phyloP scores from a whole-genome alignment of 208 protist genomes.

The Crithidia fasciculata region DNA sequence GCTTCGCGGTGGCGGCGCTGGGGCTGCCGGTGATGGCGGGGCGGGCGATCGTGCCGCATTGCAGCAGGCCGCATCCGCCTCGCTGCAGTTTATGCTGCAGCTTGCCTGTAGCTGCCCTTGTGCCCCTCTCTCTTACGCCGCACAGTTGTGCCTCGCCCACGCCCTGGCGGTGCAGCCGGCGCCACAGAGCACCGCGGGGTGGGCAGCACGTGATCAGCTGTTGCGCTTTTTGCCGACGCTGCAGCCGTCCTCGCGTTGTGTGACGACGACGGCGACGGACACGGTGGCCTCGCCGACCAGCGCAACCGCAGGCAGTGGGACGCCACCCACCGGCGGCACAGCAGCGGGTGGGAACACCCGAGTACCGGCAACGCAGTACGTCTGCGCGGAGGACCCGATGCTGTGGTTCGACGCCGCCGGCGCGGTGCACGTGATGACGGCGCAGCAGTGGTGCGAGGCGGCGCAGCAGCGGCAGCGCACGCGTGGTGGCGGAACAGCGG shows the following conservation, averaged over 20 bases:
- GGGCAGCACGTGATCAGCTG: constrained; percentile 22
- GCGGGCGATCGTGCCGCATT: constrained; percentile 8
- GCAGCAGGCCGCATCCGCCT: constrained; percentile 38
- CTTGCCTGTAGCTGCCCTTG: constrained; percentile 82
- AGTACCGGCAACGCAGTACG: constrained; percentile 30
- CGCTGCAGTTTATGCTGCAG: constrained; percentile 56
- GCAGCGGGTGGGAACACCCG: background rate
- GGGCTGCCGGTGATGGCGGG: background rate
- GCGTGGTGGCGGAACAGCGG: too few relatives aligned
- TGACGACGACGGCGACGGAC: background rate
- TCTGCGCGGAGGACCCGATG: constrained; percentile 29
- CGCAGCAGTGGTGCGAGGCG: constrained; percentile 23
- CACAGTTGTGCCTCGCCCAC: constrained; percentile 68
- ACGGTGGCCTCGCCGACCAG: background rate
- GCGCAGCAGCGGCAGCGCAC: constrained; percentile 4
- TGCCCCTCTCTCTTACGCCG: constrained; percentile 49
- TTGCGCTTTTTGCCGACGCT: constrained; percentile 29
- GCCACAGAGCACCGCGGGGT: constrained; percentile 14
- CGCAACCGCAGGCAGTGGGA: background rate
- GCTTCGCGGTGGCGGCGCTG: background rate
- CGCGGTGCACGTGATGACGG: constrained; percentile 12
- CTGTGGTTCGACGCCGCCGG: constrained; percentile 33
- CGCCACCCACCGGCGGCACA: background rate
- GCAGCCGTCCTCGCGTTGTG: constrained; percentile 11
- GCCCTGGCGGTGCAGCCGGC: constrained; percentile 34